These are phyloP conservation scores for Tricholomella constricta DNA, from an alignment of 768 basidiomycete genomes.

Conservation along the genomic window DNA sequence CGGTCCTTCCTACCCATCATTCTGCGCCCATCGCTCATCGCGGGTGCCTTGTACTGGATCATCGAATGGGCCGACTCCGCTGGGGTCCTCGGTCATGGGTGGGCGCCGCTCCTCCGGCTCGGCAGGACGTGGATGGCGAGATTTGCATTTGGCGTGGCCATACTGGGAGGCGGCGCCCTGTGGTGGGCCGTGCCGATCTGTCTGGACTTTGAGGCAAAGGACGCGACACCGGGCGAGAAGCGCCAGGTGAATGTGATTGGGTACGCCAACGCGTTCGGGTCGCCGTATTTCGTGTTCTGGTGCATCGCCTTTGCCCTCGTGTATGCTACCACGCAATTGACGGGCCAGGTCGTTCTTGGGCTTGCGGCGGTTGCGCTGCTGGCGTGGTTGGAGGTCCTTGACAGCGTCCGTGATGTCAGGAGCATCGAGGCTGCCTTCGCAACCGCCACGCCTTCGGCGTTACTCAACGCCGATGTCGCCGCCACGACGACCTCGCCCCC, in stretches of 20 bases:
- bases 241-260: constrained; percentile 68
- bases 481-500: constrained; percentile 32
- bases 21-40: constrained; percentile 58
- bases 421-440: constrained; percentile 54
- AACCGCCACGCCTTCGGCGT: constrained; percentile 45
- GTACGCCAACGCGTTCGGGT: constrained; percentile 88
- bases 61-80: constrained; percentile 78
- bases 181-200: constrained; percentile 82
- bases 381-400: constrained; percentile 78
- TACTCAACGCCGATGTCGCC: constrained; percentile 37
- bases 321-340: constrained; percentile 71
- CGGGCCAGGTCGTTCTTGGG: constrained; percentile 78
- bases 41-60: constrained; percentile 72
- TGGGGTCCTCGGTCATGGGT: constrained; percentile 40
- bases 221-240: constrained; percentile 26
- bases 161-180: constrained; percentile 54
- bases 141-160: constrained; percentile 48
- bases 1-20: constrained; percentile 60
- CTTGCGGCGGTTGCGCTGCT: constrained; percentile 66
- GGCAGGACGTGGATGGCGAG: constrained; percentile 66
- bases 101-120: constrained; percentile 47
- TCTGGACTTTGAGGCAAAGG: constrained; percentile 55
- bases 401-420: constrained; percentile 75
- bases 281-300: constrained; percentile 86
- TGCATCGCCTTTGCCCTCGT: constrained; percentile 61